phyloP scores from a whole-genome alignment of 352 stramenopile genomes.

The Pythium diclinum region DNA sequence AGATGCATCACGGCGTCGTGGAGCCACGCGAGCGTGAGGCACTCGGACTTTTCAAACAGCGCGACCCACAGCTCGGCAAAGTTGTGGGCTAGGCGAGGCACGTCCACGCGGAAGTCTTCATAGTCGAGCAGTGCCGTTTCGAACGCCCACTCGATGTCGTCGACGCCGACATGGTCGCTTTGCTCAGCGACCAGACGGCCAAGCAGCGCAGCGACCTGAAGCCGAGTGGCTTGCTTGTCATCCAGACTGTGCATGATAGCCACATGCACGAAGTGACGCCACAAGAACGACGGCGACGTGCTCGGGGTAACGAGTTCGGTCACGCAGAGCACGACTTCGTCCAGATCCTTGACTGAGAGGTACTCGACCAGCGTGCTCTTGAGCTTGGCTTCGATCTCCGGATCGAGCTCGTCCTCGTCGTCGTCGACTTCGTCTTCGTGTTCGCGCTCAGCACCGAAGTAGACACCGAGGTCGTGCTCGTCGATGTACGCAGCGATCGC shows the following conservation, averaged over 20 bases:
- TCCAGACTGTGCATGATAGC: conserved; percentile 47
- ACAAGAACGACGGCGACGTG: conserved; percentile 26
- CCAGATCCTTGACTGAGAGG: conserved; percentile 65
- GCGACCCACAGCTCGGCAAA: conserved; percentile 56
- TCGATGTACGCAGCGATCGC: conserved; percentile 58
- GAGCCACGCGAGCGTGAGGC: conserved; percentile 51
- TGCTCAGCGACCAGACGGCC: conserved; percentile 33
- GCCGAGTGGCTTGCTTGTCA: conserved; percentile 43
- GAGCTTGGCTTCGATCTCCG: conserved; percentile 62
- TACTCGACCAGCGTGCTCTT: conserved; percentile 77
- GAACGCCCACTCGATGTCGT: conserved; percentile 56
- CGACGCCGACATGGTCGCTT: conserved; percentile 37
- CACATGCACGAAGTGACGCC: conserved; percentile 71
- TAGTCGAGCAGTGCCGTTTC: conserved; percentile 63
- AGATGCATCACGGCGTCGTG: conserved; percentile 41
- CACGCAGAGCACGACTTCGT: conserved; percentile 73
- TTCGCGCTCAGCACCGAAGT: conserved; percentile 40
- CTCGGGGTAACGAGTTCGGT: conserved; percentile 48
- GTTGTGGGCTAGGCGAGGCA: conserved; percentile 57
- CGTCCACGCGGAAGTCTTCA: conserved; percentile 71
- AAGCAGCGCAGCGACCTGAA: conserved; percentile 43
- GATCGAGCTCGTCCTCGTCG: conserved; percentile 56
- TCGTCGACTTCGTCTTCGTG: conserved; percentile 41
- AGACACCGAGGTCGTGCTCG: conserved; percentile 59
- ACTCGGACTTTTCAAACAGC: conserved; percentile 50